phyloP scores from a whole-genome alignment of 2,329 filamentous ascomycete genomes.

The Aspergillus flavus region DNA sequence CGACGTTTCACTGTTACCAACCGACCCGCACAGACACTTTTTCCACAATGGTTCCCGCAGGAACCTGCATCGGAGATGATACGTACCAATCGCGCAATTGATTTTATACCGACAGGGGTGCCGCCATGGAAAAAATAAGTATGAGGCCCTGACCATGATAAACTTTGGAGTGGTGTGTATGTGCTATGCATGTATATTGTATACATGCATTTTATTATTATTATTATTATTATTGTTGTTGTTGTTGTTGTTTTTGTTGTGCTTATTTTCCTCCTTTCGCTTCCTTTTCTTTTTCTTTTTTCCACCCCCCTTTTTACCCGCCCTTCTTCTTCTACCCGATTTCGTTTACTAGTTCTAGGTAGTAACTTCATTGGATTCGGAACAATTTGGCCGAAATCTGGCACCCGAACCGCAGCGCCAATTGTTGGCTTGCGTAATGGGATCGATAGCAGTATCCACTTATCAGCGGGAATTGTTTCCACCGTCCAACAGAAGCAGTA shows the following conservation, averaged over 20 bases:
- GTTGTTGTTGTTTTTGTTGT: not conserved
- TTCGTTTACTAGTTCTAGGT: not conserved
- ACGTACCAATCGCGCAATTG: not conserved
- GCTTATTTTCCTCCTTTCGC: not conserved
- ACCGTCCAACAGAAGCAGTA: slow-evolving; percentile 1
- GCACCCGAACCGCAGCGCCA: slow-evolving; percentile 4
- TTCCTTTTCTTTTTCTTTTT: not conserved
- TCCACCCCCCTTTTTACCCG: not conserved
- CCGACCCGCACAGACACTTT: not conserved
- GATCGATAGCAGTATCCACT: slow-evolving; percentile 1
- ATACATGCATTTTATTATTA: not conserved
- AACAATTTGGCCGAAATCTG: slow-evolving; percentile 6
- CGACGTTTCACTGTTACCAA: slow-evolving; percentile 21
- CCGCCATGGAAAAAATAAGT: not conserved
- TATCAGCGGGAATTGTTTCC: slow-evolving; percentile 1
- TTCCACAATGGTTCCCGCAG: slow-evolving; percentile 3
- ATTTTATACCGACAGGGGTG: not conserved
- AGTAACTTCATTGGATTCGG: not conserved
- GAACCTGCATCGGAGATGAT: slow-evolving; percentile 5
- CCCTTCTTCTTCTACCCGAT: not conserved
- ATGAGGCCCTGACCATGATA: not conserved
- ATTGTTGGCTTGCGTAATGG: slow-evolving; percentile 5
- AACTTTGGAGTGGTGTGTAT: not conserved
- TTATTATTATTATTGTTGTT: not conserved
- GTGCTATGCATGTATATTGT: not conserved